Evolutionary conservation across 768 basidiomycete species (phyloP).

Genomic region (Tulasnella sp.): DNA sequence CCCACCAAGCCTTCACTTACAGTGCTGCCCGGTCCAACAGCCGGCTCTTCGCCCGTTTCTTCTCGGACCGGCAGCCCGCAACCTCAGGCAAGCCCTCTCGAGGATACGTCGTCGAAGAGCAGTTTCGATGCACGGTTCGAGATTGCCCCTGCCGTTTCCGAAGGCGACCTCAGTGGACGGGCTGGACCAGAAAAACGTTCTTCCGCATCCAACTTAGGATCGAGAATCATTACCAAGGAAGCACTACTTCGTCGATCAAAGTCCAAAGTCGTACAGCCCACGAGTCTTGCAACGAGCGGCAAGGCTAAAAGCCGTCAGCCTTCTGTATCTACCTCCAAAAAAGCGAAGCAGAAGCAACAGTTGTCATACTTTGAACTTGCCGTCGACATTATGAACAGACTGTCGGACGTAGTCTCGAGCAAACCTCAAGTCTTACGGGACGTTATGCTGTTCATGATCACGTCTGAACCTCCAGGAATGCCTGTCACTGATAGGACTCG

Average conservation of each 20-base stretch:
- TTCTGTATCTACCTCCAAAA: constrained; percentile 7
- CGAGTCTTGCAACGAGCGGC: not conserved
- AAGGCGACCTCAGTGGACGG: not conserved
- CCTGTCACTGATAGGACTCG: not conserved
- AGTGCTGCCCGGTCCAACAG: not conserved
- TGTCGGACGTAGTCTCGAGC: not conserved
- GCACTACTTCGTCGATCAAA: constrained; percentile 24
- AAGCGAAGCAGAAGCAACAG: constrained; percentile 17
- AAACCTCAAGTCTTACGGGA: constrained; percentile 18
- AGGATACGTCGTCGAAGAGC: not conserved
- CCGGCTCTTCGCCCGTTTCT: not conserved
- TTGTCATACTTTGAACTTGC: constrained; percentile 25
- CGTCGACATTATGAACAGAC: constrained; percentile 22
- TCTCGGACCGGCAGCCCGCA: constrained; percentile 10
- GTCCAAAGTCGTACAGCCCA: not conserved
- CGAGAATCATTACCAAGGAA: constrained; percentile 16
- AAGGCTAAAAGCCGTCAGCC: constrained; percentile 4
- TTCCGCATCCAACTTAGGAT: not conserved
- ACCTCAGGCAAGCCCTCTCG: not conserved
- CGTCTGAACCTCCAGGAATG: not conserved
- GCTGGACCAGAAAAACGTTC: not conserved
- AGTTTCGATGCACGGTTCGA: not conserved
- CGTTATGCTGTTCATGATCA: constrained; percentile 18
- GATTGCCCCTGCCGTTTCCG: not conserved
- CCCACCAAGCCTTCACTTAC: not conserved